phyloP scores from a whole-genome alignment of 164 flowering plant species.

The Magnolia kwangsiensis region DNA sequence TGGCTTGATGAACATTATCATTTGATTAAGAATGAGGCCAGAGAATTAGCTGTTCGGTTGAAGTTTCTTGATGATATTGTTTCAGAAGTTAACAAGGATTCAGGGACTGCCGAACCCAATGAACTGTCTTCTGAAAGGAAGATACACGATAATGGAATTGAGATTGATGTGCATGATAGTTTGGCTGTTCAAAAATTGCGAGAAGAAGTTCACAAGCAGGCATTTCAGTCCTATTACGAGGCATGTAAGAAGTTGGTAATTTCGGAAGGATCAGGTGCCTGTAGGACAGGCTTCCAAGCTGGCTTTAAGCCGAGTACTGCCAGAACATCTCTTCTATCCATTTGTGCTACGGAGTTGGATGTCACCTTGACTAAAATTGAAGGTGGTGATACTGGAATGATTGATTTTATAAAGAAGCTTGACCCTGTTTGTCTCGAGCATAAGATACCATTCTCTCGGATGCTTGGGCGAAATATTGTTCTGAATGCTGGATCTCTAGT shows the following conservation, averaged over 20 bases:
- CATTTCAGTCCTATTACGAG: slow-evolving; percentile 79
- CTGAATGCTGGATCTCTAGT: slow-evolving; percentile 64
- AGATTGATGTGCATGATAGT: slow-evolving; percentile 66
- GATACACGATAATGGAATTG: slow-evolving; percentile 49
- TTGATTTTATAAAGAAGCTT: slow-evolving; percentile 75
- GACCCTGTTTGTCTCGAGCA: slow-evolving; percentile 69
- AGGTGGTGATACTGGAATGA: slow-evolving; percentile 92
- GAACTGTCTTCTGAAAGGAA: slow-evolving; percentile 43
- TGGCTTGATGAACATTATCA: slow-evolving; percentile 99
- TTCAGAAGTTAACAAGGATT: slow-evolving; percentile 31
- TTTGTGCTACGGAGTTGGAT: slow-evolving; percentile 73
- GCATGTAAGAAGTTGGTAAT: slow-evolving; percentile 65
- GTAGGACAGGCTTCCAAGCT: slow-evolving; percentile 75
- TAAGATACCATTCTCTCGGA: slow-evolving; percentile 79
- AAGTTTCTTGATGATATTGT: slow-evolving; percentile 71
- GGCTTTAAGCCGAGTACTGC: slow-evolving; percentile 78
- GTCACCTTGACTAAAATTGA: slow-evolving; percentile 70
- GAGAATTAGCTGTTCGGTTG: slow-evolving; percentile 85
- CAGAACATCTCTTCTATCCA: slow-evolving; percentile 77
- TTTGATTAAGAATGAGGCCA: slow-evolving; percentile 77
- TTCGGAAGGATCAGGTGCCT: slow-evolving; percentile 93
- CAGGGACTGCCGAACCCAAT: slow-evolving; percentile 45
- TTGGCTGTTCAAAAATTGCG: slow-evolving; percentile 46
- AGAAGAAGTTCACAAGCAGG: slow-evolving; percentile 71
- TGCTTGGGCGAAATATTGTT: slow-evolving; percentile 71